phyloP scores from a whole-genome alignment of 2,329 filamentous ascomycete species.

The Aureobasidium musti region DNA sequence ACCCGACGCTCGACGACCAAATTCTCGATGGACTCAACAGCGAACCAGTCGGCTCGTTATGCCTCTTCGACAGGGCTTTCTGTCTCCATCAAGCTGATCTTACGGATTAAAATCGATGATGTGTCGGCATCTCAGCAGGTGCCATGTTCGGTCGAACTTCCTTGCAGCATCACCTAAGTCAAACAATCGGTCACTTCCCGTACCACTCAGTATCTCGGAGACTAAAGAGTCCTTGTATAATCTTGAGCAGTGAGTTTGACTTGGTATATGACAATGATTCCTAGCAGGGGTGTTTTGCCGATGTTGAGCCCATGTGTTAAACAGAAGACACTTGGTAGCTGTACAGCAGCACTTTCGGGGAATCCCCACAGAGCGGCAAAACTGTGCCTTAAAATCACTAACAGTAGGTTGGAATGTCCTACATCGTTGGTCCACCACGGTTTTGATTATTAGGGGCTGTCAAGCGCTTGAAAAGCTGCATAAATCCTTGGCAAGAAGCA shows the following conservation, averaged over 20 bases:
- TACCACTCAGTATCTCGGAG: background rate
- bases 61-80: no score
- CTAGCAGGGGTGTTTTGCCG: background rate
- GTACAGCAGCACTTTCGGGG: background rate
- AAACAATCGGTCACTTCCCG: no score
- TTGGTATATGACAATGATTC: background rate
- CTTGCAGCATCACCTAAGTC: no score
- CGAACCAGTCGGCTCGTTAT: no score
- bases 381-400: background rate
- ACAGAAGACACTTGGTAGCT: background rate
- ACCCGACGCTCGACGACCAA: background rate
- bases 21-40: no score
- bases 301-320: background rate
- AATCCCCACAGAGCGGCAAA: no score
- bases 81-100: no score
- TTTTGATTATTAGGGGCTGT: no score
- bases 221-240: background rate
- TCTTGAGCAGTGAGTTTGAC: background rate
- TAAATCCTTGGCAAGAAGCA: background rate
- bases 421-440: no score
- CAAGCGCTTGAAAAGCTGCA: background rate
- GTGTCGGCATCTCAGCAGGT: background rate
- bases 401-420: background rate
- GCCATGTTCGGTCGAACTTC: no score
- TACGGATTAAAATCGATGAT: background rate